These are phyloP conservation scores for Rhinocladiella mackenziei DNA, from an alignment of 2,329 filamentous ascomycete species.

Conservation along the genomic window DNA sequence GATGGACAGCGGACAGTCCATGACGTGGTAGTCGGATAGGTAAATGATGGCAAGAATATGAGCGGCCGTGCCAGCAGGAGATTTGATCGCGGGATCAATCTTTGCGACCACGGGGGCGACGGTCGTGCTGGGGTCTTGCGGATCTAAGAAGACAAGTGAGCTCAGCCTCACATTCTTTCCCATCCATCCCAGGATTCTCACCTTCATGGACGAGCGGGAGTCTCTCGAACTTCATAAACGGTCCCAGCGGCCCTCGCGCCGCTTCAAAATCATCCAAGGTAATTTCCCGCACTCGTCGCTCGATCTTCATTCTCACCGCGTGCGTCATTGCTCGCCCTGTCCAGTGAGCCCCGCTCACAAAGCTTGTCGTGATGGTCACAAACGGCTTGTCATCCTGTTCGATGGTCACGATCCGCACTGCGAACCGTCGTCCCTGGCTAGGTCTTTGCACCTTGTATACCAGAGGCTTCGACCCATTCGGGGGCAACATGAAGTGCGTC, in stretches of 20 bases:
- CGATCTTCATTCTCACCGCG: constrained; percentile 12
- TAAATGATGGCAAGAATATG: constrained; percentile 27
- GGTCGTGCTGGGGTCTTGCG: constrained; percentile 15
- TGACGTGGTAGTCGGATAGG: constrained; percentile 27
- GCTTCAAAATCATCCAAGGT: constrained; percentile 27
- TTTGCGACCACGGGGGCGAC: constrained; percentile 23
- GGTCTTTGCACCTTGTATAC: constrained; percentile 23
- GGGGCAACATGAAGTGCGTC: constrained; percentile 25
- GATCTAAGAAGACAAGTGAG: background rate
- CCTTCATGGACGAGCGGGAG: constrained; percentile 24
- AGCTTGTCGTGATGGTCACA: constrained; percentile 21
- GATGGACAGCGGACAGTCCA: constrained; percentile 25
- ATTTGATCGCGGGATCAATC: constrained; percentile 23
- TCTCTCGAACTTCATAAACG: constrained; percentile 29
- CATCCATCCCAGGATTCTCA: background rate
- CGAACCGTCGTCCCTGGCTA: constrained; percentile 25
- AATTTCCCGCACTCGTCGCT: constrained; percentile 15
- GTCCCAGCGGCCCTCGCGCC: constrained; percentile 11
- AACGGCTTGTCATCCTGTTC: constrained; percentile 18
- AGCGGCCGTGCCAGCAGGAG: constrained; percentile 10
- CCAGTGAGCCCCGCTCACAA: constrained; percentile 22
- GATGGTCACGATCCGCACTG: constrained; percentile 20
- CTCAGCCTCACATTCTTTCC: too few species aligned
- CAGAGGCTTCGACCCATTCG: constrained; percentile 16
- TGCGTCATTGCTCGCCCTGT: constrained; percentile 25